These are phyloP conservation scores for Xerophyta viscosa DNA, from an alignment of 106 monocot species.

Conservation along the genomic window DNA sequence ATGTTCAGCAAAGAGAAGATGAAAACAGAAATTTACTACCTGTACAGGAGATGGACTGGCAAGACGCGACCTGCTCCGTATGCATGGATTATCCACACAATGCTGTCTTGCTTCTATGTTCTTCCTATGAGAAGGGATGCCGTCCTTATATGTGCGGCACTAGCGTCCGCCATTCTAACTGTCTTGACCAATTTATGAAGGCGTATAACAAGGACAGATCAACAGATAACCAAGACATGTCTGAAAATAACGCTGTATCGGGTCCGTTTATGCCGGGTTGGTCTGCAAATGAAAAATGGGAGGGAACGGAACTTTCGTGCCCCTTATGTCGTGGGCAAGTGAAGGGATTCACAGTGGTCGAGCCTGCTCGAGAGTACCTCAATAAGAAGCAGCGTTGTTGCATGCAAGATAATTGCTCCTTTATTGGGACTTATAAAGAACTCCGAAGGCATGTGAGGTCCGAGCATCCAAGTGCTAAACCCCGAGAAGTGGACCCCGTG, in stretches of 20 bases:
- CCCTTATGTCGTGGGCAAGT: conserved; percentile 74
- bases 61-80: conserved; percentile 40
- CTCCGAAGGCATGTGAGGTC: conserved; percentile 58
- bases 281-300: not conserved
- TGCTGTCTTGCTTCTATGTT: conserved; percentile 61
- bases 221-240: not conserved
- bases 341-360: conserved; percentile 31
- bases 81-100: conserved; percentile 90
- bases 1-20: not conserved
- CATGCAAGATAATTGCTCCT: conserved; percentile 54
- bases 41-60: conserved; percentile 3
- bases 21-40: not conserved
- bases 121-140: conserved; percentile 65
- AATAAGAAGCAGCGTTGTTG: conserved; percentile 54
- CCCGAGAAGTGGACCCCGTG: conserved; percentile 47
- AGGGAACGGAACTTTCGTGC: conserved; percentile 17
- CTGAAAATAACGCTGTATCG: not conserved
- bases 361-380: conserved; percentile 52
- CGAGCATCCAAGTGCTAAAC: conserved; percentile 44
- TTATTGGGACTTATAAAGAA: conserved; percentile 66
- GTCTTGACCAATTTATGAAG: conserved; percentile 58
- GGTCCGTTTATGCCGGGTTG: not conserved
- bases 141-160: conserved; percentile 74
- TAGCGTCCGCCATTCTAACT: conserved; percentile 70
- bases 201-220: conserved; percentile 4